phyloP scores from a whole-genome alignment of 2,329 filamentous ascomycete species.

The Epichloe typhina region DNA sequence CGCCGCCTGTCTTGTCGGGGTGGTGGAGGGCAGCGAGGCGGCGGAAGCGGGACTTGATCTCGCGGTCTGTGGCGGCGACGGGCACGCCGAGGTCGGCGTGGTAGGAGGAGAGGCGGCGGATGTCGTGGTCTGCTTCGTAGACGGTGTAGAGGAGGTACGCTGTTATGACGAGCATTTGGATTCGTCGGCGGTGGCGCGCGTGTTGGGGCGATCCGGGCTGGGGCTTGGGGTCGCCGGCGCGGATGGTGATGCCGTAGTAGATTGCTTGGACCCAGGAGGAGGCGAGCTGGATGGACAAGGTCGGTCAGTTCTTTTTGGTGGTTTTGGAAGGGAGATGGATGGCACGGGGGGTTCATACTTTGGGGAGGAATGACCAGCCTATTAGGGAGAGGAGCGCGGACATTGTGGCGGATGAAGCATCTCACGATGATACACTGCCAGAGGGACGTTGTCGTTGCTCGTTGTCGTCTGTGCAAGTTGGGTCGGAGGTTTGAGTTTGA shows the following conservation, averaged over 20 bases:
- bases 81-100: slow-evolving; percentile 66
- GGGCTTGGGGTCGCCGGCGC: slow-evolving; percentile 74
- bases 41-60: slow-evolving; percentile 75
- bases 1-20: slow-evolving; percentile 61
- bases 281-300: slow-evolving; percentile 53
- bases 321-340: neutral
- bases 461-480: neutral
- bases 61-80: slow-evolving; percentile 54
- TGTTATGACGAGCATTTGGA: slow-evolving; percentile 71
- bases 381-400: slow-evolving; percentile 38
- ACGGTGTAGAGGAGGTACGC: slow-evolving; percentile 83
- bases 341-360: slow-evolving; percentile 22
- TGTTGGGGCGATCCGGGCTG: slow-evolving; percentile 55
- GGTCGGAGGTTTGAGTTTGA: too few species aligned
- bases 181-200: slow-evolving; percentile 62
- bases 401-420: slow-evolving; percentile 25
- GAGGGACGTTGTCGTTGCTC: neutral
- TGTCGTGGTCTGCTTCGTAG: slow-evolving; percentile 77
- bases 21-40: slow-evolving; percentile 60
- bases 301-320: neutral
- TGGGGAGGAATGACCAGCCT: slow-evolving; percentile 44
- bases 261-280: slow-evolving; percentile 66
- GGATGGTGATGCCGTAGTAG: slow-evolving; percentile 80
- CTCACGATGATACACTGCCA: neutral
- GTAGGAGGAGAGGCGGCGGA: slow-evolving; percentile 59